Base-by-base conservation (phyloP, 164 flowering plant species). In the Vitis amurensis region DNA sequence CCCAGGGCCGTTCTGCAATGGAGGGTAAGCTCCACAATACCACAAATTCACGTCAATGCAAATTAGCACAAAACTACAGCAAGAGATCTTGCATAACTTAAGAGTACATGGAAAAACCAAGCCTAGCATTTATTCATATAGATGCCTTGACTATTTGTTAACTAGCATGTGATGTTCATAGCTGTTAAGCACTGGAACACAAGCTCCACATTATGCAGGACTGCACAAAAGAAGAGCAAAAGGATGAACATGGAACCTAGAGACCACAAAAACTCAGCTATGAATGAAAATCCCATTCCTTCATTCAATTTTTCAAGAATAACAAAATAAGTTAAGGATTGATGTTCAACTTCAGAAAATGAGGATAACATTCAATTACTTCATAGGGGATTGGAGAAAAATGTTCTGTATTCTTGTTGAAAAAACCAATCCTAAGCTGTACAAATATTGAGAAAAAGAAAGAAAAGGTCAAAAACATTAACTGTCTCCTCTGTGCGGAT, bases 391-490 rank as follows among this genome's bases (percentile, higher is more conserved):
- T 19, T 49, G 59, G 13, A 8, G 67, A 71, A 63, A 77, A 69
- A 55, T 52, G 52, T 71, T 71, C 59, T 78, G 76, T 82, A 74
- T 73, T 69, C 63, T 71, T 76, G 74, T 77, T n/a, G 49, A 47
- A 73, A 63, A 61, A 66, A 73, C 73, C 63, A 72, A 75, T 73
- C 66, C 79, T 78, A 72, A 69, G 66, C 88, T 88, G 90, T 88
- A 88, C 92, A 86, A 68, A 44, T 17, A 55, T 70, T 52, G 15
- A 53, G 50, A 68, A 59, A 31, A 31, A 29, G 66, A 62, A 29
- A 58, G 66, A 62, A 29, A 58, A 50, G 61, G 56, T 60, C 64
- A 71, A 69, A 50, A 76, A 23, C 59, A 59, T 56, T 65, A 29
- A 69, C 59, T 59, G 68, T 74, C 77, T 80, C 68, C 56, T 68